These are phyloP conservation scores for Boletus semigastroideus DNA, from an alignment of 1,284 basidiomycete genomes.

Conservation along the genomic window DNA sequence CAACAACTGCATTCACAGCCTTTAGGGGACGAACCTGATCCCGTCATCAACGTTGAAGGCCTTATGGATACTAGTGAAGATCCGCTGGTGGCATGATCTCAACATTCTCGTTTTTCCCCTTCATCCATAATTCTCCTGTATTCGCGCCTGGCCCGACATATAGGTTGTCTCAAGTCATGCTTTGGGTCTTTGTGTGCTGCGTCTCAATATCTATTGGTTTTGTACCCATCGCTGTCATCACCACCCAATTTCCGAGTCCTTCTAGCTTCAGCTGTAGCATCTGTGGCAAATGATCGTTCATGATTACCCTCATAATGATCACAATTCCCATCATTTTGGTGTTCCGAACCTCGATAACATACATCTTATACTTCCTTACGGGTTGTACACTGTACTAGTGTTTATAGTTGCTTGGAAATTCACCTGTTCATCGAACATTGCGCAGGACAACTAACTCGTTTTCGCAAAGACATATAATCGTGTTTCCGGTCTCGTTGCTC, in stretches of 20 bases:
- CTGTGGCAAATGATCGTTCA: slow-evolving; percentile 35
- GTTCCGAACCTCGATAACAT: slow-evolving; percentile 34
- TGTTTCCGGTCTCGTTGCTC: slow-evolving; percentile 25
- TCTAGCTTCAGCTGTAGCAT: slow-evolving; percentile 34
- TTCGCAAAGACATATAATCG: slow-evolving; percentile 78
- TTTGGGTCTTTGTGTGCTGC: slow-evolving; percentile 23
- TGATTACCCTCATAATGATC: slow-evolving; percentile 38
- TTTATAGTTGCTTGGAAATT: slow-evolving; percentile 24
- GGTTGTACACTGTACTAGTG: slow-evolving; percentile 38
- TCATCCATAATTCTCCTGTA: slow-evolving; percentile 10
- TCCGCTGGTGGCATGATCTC: slow-evolving; percentile 51
- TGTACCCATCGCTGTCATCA: slow-evolving; percentile 26
- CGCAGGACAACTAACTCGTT: slow-evolving; percentile 67
- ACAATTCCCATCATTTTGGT: slow-evolving; percentile 29
- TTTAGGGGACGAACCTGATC: slow-evolving; percentile 57
- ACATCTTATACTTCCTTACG: slow-evolving; percentile 40
- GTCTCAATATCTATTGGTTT: slow-evolving; percentile 34
- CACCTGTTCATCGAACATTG: slow-evolving; percentile 37
- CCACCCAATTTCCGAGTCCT: slow-evolving; percentile 24
- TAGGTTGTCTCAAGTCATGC: slow-evolving; percentile 14
- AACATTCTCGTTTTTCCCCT: background rate
- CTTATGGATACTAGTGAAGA: slow-evolving; percentile 71
- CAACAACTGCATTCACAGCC: slow-evolving; percentile 56
- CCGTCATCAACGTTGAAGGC: slow-evolving; percentile 66
- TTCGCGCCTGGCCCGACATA: slow-evolving; percentile 8